Evolutionary conservation across 1,284 basidiomycete species (phyloP), one percentile per base, ranked within the genome.

Genomic region (Ustilago crameri): DNA sequence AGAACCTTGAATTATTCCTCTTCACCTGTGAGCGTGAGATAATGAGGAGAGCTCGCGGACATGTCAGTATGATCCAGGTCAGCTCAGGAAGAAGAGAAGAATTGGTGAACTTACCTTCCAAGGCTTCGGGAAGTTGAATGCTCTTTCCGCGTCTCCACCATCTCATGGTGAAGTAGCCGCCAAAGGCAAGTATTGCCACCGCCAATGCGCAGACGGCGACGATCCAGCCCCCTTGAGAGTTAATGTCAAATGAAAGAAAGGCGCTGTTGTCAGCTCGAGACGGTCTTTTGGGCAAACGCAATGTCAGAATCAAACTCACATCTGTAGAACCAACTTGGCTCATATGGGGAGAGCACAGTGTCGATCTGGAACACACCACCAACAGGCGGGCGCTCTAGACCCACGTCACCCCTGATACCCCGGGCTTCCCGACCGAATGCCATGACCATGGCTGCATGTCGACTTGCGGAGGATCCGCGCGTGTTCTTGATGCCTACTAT

Each of bases 401-500:
- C 50, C 8, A 52, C 54, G 22, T 51, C 42, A 12, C 38, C 46
- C 14, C 14, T 38, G 17, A 62, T 43, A 8, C 53, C 55, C 23
- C 86, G 46, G 30, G 91, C 93, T 12, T 91, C 90, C 46, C 93
- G 87, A 10, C 95, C 95, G 87, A 91, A 93, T 3, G 87, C 86
- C 14, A 91, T 81, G 2, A 98, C 88, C 23, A 87, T 87, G 12
- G 93, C 95, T 85, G 89, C 91, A 79, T 82, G 71, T 8, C 93
- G 91, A 40, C 86, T 86, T 48, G 87, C 86, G 14, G 88, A 89
- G 35, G 90, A 86, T 9, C 93, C 93, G 12, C 93, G 86, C 2
- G 93, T 93, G 47, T 90, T 91, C 84, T 91, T 91, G 82, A 98
- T 93, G 7, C 95, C 94, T n/a, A 96, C 90, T 47, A 93, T 85